Base-by-base conservation (phyloP, 1,284 basidiomycete species). In the Ceratobasidium sp. region DNA sequence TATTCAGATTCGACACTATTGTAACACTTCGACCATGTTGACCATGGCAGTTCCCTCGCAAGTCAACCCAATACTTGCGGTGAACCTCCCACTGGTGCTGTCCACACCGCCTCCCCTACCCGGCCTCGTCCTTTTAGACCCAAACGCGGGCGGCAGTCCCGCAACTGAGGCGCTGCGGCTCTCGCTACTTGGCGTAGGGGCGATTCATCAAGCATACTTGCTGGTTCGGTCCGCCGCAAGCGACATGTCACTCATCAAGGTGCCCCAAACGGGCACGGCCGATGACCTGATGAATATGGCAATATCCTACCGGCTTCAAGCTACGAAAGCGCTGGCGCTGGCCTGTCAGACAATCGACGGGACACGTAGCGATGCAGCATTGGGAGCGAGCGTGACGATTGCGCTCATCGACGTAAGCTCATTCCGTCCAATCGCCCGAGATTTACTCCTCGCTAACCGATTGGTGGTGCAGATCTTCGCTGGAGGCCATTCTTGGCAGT, bases 401-500 rank as follows among this genome's bases (percentile, higher is more conserved):
- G 79, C 78, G 31, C 74, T 79, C 72, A 78, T 79, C 71, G 81
- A 79, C 74, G 80, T 82, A 76, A 78, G 81, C 79, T 62, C 15
- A 32, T 54, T 31, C 35, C 40, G 27, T 43, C 13, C 42, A 7
- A 40, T 32, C 35, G 38, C 29, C 22, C 35, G 31, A 57, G 34
- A 38, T 27, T 64, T 40, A 58, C n/a, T 35, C 38, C 53, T 49
- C 53, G 56, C 53, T 42, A 42, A 43, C 38, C 20, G 42, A 68
- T 35, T 49, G 34, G 38, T 65, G 47, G 75, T 79, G 35, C 78
- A 85, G 80, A 85, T 84, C 69, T 82, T 83, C 74, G 79, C 79
- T 38, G 80, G 80, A 34, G 81, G 80, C 45, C 75, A 77, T 34
- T 79, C 80, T 35, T 83, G 80, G 80, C 70, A 74, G 62, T 80